Percentiles rank a stretch among this genome's conserved stretches.
Evolutionary conservation across 179 eudicot genomes (phyloP).

Genomic region (Silene noctiflora): DNA sequence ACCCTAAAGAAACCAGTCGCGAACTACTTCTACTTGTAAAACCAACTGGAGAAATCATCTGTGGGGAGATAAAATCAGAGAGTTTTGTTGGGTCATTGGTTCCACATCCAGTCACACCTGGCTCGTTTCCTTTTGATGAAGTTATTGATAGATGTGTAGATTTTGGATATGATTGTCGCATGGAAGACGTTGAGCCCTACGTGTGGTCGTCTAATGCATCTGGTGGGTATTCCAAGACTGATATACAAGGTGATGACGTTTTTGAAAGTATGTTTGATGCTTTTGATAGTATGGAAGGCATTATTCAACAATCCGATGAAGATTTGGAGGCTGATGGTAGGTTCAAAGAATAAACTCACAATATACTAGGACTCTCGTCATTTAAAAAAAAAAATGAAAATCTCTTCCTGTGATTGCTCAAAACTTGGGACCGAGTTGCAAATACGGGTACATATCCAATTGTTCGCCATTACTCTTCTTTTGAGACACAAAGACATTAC

Average conservation of each 20-base stretch:
- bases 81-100: background rate
- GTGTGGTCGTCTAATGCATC: background rate
- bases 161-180: background rate
- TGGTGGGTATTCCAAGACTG: background rate
- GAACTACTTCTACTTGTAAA: slow-evolving; percentile 1
- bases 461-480: background rate
- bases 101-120: background rate
- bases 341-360: background rate
- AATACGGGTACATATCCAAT: background rate
- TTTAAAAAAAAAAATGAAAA: no score
- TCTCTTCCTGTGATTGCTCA: background rate
- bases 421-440: background rate
- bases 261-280: slow-evolving; percentile 3
- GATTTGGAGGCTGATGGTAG: slow-evolving; percentile 9
- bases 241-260: background rate
- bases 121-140: background rate
- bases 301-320: background rate
- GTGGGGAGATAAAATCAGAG: background rate
- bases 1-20: background rate
- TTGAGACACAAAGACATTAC: no score
- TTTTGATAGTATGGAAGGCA: background rate
- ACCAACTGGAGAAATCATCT: slow-evolving; percentile 5
- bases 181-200: slow-evolving; percentile 6
- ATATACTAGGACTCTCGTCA: background rate
- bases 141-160: slow-evolving; percentile 2